Base-by-base conservation (phyloP, 2,329 filamentous ascomycete species). In the Penicillium sp. region DNA sequence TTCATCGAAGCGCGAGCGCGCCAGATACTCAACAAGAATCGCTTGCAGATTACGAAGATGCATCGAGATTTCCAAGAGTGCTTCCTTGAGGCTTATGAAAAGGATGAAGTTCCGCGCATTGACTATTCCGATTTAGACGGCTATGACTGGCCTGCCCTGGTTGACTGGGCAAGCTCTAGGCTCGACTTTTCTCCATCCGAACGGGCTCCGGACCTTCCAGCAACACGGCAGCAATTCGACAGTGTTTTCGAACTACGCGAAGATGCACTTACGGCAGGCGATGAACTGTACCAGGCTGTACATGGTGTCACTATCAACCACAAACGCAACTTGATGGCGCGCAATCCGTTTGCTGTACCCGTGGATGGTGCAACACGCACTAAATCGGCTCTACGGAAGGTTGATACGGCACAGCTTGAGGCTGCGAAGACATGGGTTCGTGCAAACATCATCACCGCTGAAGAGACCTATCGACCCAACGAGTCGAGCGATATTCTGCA, bases 381-480 rank as follows among this genome's bases (percentile, higher is more conserved):
- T n/a, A 46, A 45, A 48, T 18, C 50, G 11, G 58, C 38, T 13
- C 31, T 37, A 9, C 61, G 57, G 20, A 65, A 65, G 52, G 37
- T 52, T 18, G 61, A 69, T 13, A 56, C 68, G 14, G 57, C 65
- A 18, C 63, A 65, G 11, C 60, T 77, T 4, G 71, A 75, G 4
- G 63, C 72, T 8, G 76, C 74, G 37, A 79, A 78, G 64, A 73
- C 73, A n/a, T 81, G 76, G 76, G 72, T 79, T 44, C 74, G 79
- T 13, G 76, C 79, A 20, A 80, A 79, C 39, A 65, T 79, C 29
- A 65, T 79, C 34, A 78, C 78, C 0, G 69, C 74, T 2, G 72
- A 78, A 45, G 69, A 74, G 20, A 69, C 64, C 2, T 81, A 79
- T 59, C 61, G 73, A 37, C 61, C 75, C 1, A 55, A 53, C 4